Base-by-base conservation (phyloP, 2,329 filamentous ascomycete genomes). In the Fusarium sp. region DNA sequence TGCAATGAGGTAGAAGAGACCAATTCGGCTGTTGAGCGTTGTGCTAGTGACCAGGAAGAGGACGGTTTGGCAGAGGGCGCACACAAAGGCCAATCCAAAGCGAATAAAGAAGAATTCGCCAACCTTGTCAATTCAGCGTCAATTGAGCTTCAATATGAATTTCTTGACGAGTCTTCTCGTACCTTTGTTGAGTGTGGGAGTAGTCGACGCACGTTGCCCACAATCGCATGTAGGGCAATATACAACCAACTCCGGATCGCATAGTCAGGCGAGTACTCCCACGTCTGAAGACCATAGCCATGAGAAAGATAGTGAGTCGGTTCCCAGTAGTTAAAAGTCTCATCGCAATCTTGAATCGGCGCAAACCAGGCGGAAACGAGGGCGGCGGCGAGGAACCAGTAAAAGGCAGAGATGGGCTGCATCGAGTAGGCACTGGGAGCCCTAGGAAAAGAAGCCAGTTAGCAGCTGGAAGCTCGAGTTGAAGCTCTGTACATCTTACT, bases 251-350 rank as follows among this genome's bases (percentile, higher is more conserved):
- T 98, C 72, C 96, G 92, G 77, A 99, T 98, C 59, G 95, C 94
- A 83, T 93, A 98, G 66, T 96, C 92, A 6, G 96, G 96, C 1
- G 96, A 97, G 84, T 98, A 99, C 83, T 99, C 96, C 96, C 96
- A 99, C 1, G 96, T 99, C 85, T 99, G 95, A 59, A 98, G 87
- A 42, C 96, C 96, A 79, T 97, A 96, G 77, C 94, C 94, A 85
- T 98, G 95, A 67, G 91, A 93, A 31, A 99, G 89, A 83, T 98
- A 99, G 83, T 99, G 96, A 0, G 95, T 91, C 0, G 96, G 96
- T 79, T 99, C 96, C 95, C 96, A 99, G 86, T 98, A 99, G 82
- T 99, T 99, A 88, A 97, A 99, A 12, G 96, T 96, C 85, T 99
- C 96, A 78, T 99, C 96, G 81, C 96, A 99, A 83, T 99, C 96